These are phyloP conservation scores for Fusarium torulosum DNA, from an alignment of 2,329 filamentous ascomycete genomes.

Conservation along the genomic window DNA sequence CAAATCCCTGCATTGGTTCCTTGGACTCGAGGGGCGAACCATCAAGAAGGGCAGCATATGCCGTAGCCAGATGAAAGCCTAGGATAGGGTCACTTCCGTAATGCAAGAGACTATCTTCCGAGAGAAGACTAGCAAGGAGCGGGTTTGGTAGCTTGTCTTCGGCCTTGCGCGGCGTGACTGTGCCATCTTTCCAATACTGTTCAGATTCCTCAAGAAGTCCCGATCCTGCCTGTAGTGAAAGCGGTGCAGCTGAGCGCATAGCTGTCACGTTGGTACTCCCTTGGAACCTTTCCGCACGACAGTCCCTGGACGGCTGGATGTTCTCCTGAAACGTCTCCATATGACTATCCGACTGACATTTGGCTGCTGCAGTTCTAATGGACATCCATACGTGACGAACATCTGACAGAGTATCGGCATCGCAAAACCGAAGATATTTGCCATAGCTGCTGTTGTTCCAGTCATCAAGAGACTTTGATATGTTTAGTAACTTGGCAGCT, in stretches of 20 bases:
- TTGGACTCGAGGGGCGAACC: slow-evolving; percentile 55
- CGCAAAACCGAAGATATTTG: slow-evolving; percentile 61
- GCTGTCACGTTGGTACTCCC: slow-evolving; percentile 46
- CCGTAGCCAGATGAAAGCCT: slow-evolving; percentile 69
- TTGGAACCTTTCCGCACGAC: slow-evolving; percentile 19
- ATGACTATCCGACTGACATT: slow-evolving; percentile 21
- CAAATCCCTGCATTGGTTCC: slow-evolving; percentile 28
- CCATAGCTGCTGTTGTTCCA: slow-evolving; percentile 64
- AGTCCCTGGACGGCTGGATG: slow-evolving; percentile 37
- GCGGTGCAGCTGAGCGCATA: slow-evolving; percentile 56
- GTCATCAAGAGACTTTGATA: slow-evolving; percentile 54
- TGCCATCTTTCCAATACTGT: slow-evolving; percentile 55
- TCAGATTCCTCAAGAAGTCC: slow-evolving; percentile 43
- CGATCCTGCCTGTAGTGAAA: slow-evolving; percentile 46
- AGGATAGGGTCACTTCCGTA: slow-evolving; percentile 64
- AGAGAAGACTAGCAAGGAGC: slow-evolving; percentile 55
- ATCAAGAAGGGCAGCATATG: slow-evolving; percentile 55
- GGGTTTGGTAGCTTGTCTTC: slow-evolving; percentile 58
- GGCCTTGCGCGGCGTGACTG: slow-evolving; percentile 41
- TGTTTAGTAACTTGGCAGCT: slow-evolving; percentile 56
- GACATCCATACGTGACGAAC: slow-evolving; percentile 56
- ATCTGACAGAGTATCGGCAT: slow-evolving; percentile 59
- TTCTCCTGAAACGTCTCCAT: slow-evolving; percentile 32
- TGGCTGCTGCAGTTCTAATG: slow-evolving; percentile 39
- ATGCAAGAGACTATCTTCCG: slow-evolving; percentile 56